Percentiles rank a stretch among this genome's conserved stretches.
Evolutionary conservation across 2,329 filamentous ascomycete genomes (phyloP).

Genomic region (Rutstroemia sp.): DNA sequence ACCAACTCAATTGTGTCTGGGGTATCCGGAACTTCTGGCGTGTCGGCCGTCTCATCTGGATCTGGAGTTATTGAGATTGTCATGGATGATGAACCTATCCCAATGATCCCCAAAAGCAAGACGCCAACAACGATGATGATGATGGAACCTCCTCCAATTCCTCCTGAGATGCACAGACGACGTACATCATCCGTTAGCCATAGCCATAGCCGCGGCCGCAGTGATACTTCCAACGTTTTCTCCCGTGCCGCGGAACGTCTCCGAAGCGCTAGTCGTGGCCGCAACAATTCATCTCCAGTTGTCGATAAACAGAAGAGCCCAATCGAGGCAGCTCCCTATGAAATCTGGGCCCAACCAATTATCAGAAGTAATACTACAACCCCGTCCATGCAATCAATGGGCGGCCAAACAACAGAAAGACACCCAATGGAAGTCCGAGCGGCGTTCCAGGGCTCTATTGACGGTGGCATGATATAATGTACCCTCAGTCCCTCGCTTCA

Average conservation of each 20-base stretch:
- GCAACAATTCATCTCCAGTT: slow-evolving; percentile 30
- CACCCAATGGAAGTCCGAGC: slow-evolving; percentile 29
- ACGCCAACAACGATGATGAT: slow-evolving; percentile 1
- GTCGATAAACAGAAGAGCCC: slow-evolving; percentile 22
- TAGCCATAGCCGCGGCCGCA: slow-evolving; percentile 50
- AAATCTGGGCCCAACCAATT: slow-evolving; percentile 15
- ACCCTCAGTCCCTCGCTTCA: slow-evolving; percentile 2
- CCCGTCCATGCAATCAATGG: slow-evolving; percentile 5
- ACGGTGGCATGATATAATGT: slow-evolving; percentile 30
- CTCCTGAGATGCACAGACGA: slow-evolving; percentile 36
- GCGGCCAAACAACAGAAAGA: slow-evolving; percentile 17
- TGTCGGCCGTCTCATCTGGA: slow-evolving; percentile 31
- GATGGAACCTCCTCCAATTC: slow-evolving; percentile 15
- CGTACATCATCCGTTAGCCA: slow-evolving; percentile 17
- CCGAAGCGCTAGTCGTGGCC: slow-evolving; percentile 50
- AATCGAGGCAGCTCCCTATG: slow-evolving; percentile 12
- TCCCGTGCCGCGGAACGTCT: slow-evolving; percentile 53
- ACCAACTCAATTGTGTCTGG: slow-evolving; percentile 27
- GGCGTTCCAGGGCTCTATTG: slow-evolving; percentile 21
- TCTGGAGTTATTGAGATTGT: slow-evolving; percentile 59
- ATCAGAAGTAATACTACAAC: slow-evolving; percentile 9
- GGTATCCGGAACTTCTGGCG: slow-evolving; percentile 26
- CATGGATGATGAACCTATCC: slow-evolving; percentile 40
- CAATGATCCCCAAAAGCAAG: slow-evolving; percentile 2
- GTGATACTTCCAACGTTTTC: slow-evolving; percentile 46